phyloP scores from a whole-genome alignment of 163 green algal species.

The Botryococcus braunii region DNA sequence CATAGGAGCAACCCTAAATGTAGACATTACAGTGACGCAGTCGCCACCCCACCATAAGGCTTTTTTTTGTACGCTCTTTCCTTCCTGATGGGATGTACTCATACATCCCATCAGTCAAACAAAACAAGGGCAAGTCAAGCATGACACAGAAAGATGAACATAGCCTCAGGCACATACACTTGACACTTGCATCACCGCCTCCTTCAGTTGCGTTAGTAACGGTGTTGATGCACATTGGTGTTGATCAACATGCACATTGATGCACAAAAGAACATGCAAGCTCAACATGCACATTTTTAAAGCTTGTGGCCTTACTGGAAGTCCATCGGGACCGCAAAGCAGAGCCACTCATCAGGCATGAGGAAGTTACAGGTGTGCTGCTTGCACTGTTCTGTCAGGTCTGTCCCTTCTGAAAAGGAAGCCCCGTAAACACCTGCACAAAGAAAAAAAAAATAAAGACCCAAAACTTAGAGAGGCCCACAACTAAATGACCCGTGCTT shows the following conservation, averaged over 20 bases:
- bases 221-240: neutral
- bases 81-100: too few relatives aligned
- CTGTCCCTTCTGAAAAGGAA: slow-evolving; percentile 9
- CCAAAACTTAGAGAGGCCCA: neutral
- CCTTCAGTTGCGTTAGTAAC: neutral
- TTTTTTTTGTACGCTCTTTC: too few relatives aligned
- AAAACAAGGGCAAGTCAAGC: too few relatives aligned
- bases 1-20: too few relatives aligned
- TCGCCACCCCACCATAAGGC: too few relatives aligned
- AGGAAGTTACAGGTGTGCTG: slow-evolving; percentile 24
- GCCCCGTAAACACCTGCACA: slow-evolving; percentile 21
- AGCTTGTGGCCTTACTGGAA: slow-evolving; percentile 14
- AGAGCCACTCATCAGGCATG: slow-evolving; percentile 25
- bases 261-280: neutral
- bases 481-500: neutral
- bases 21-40: too few relatives aligned
- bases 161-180: too few relatives aligned
- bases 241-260: neutral
- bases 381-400: slow-evolving; percentile 26
- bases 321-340: slow-evolving; percentile 18
- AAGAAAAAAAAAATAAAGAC: neutral
- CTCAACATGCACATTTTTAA: neutral
- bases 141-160: too few relatives aligned
- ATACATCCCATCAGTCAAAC: too few relatives aligned
- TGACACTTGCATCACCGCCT: too few relatives aligned